Base-by-base conservation (phyloP, 2,329 filamentous ascomycete species). In the Sphaerulina vaccinii region DNA sequence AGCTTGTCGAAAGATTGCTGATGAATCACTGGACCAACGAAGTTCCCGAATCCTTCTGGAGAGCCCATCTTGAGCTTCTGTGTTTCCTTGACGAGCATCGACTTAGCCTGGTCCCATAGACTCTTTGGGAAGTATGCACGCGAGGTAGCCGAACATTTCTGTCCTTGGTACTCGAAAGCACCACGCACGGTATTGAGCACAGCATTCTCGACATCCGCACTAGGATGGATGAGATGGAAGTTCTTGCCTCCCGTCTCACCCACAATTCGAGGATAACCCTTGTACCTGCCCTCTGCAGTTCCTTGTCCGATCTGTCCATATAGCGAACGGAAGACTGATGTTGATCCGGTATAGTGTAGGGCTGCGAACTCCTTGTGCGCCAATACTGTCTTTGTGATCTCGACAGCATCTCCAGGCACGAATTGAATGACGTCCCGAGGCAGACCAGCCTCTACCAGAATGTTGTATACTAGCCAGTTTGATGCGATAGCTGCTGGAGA, bases 301-400 rank as follows among this genome's bases (percentile, higher is more conserved):
- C 88, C 88, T 58, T 81, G 77, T 9, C 89, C 88, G 64, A 96
- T 96, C 70, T 89, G 82, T 15, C 89, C 89, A 70, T 95, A 96
- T 10, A 97, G 78, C 66, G 84, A 83, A 56, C 90, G 86, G 84
- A 97, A 96, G 23, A 97, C 88, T 43, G 84, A 83, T 0, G 92
- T 96, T 75, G 87, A 93, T 55, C 92, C 92, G 1, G 91, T 97
- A 78, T 91, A 97, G 77, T 96, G 90, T 18, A 97, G 82, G n/a
- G 88, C 87, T 7, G 91, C 86, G 64, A 97, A 93, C 54, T 95
- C 79, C 61, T 77, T 83, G 76, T 93, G 89, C 46, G 79, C 78
- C 38, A 96, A 80, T 8, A 88, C 87, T 29, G 81, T 79, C 68
- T 85, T 83, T 52, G 91, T 96, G 53, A 96, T 83, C 70, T 90